Evolutionary conservation across 1,139 yeast species (phyloP).

Genomic region (Suhomyces anneliseae): DNA sequence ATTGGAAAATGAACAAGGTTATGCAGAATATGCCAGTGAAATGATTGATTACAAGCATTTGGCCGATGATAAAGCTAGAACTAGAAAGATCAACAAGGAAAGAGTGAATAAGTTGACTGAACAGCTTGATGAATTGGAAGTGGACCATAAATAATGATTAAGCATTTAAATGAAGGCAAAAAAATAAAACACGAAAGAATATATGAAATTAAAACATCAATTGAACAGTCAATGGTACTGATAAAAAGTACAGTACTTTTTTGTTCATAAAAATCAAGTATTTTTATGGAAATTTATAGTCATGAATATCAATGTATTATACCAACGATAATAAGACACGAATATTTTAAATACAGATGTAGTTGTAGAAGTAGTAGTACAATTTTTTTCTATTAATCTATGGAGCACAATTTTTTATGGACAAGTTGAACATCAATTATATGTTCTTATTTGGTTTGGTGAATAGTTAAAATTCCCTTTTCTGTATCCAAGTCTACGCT

Average conservation of each 20-base stretch:
- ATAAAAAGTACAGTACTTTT: too few species aligned
- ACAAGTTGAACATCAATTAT: too few species aligned
- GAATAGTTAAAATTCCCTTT: background rate
- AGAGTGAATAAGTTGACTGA: constrained; percentile 16
- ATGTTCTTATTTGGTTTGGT: background rate
- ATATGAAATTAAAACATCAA: background rate
- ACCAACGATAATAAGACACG: too few species aligned
- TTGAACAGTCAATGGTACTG: too few species aligned
- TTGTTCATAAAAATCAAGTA: too few species aligned
- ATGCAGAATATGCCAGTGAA: constrained; percentile 14
- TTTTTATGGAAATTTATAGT: too few species aligned
- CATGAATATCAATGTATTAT: too few species aligned
- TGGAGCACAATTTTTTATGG: too few species aligned
- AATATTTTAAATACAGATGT: too few species aligned
- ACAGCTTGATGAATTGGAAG: constrained; percentile 13
- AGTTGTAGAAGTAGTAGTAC: too few species aligned
- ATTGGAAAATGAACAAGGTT: constrained; percentile 10
- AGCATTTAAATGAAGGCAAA: background rate
- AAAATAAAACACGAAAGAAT: background rate
- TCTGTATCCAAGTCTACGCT: constrained; percentile 9
- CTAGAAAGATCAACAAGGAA: constrained; percentile 17
- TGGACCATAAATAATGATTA: background rate
- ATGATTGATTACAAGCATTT: constrained; percentile 14
- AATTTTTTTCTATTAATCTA: too few species aligned
- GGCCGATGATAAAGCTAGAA: constrained; percentile 15